Conservation (phyloP, 768 basidiomycete genomes). For the Rhizopogon salebrosus region DNA sequence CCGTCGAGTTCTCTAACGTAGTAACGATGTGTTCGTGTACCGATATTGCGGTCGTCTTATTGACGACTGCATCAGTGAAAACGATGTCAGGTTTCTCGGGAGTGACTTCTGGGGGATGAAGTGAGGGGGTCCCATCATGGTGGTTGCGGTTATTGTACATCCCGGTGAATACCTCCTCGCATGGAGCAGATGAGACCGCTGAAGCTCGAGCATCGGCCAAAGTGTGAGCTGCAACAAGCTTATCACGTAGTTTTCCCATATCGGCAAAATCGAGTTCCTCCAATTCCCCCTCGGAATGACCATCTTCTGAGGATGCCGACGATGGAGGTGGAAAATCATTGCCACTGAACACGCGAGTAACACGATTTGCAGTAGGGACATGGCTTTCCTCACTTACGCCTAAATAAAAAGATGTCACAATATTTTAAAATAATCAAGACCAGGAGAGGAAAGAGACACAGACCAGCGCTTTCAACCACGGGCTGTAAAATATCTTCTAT, state of each 20-base stretch:
- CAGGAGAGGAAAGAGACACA: conserved; percentile 15
- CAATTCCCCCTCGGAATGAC: conserved; percentile 31
- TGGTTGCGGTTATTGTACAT: conserved; percentile 22
- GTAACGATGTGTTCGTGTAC: background rate
- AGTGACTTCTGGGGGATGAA: too few relatives aligned
- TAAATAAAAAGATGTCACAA: conserved; percentile 1
- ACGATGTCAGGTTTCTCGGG: background rate
- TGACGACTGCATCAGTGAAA: background rate
- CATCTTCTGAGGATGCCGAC: conserved; percentile 27
- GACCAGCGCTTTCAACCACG: conserved; percentile 46
- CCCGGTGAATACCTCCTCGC: conserved; percentile 33
- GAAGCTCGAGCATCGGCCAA: background rate
- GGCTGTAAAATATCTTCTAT: conserved; percentile 62
- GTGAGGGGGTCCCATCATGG: too few relatives aligned
- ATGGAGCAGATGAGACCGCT: background rate
- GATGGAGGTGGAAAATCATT: conserved; percentile 12
- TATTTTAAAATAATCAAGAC: background rate
- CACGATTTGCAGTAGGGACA: conserved; percentile 66
- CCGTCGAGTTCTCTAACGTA: background rate
- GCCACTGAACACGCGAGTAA: conserved; percentile 58
- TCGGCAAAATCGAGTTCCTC: conserved; percentile 69
- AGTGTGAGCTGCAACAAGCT: conserved; percentile 29
- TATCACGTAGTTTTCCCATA: conserved; percentile 39
- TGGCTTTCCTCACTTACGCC: conserved; percentile 44
- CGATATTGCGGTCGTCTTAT: background rate